Base-by-base conservation (phyloP, 208 protist genomes). In the Wallacemonas sp. region DNA sequence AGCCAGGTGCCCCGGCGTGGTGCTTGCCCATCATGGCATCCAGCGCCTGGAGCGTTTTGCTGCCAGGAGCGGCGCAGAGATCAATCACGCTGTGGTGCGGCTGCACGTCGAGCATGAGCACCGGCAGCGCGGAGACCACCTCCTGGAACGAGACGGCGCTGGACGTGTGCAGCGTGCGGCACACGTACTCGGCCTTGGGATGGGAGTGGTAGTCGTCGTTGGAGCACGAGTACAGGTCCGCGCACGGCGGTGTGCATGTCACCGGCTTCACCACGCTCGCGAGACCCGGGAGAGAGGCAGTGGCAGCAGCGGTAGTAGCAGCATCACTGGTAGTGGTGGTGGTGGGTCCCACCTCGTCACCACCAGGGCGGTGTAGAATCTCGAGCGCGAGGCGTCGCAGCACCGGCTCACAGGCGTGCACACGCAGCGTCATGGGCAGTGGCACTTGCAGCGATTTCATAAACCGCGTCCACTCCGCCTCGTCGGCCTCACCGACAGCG, bases 11-110 rank as follows among this genome's bases (percentile, higher is more conserved):
- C 8, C 67, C 72, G 19, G 21, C 19, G 19, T 46, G 44, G 23
- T 64, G 58, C 23, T 24, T 27, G 63, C 68, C 65, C 32, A 94
- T 71, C 83, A 96, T 93, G 19, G 49, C 75, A 72, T 97, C 93
- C 26, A 96, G 76, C 17, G 78, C 68, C 74, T 97, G 93, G 49
- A 97, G 70, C 24, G 91, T 91, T 63, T 97, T 97, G 61, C 89
- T 96, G 11, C 90, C 93, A n/a, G 93, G 93, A 16, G 93, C 93
- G 11, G 91, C 89, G 75, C 93, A 97, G 70, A 96, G 77, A 66
- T 97, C 93, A 2, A 97, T 71, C 46, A 96, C 86, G 27, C 65
- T 69, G 74, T 95, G 88, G 38, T 94, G 73, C 27, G 90, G 86
- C 60, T 86, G 74, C 47, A 88, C 73, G 41, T 86, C 83, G 5